phyloP scores from a whole-genome alignment of 2,329 filamentous ascomycete genomes.

The Aspergillus sp. region DNA sequence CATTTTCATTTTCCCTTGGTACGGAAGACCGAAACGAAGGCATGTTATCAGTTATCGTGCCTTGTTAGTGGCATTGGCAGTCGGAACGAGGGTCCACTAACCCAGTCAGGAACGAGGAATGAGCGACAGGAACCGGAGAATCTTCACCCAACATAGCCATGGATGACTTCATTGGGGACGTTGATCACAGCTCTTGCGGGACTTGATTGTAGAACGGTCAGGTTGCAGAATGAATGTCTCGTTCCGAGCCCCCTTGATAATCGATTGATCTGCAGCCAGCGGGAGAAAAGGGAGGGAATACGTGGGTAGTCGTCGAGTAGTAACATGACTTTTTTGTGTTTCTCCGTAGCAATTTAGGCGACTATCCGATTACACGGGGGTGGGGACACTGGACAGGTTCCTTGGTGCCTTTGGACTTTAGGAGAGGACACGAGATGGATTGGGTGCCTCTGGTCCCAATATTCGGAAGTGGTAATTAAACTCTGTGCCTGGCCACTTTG shows the following conservation, averaged over 20 bases:
- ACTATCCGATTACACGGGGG: background rate
- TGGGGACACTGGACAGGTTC: background rate
- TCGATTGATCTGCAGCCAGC: background rate
- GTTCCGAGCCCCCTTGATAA: background rate
- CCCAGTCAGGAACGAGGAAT: slow-evolving; percentile 22
- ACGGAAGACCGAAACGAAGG: background rate
- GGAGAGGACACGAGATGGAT: background rate
- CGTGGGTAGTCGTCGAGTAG: background rate
- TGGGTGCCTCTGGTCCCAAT: background rate
- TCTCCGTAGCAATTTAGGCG: background rate
- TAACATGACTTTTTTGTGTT: background rate
- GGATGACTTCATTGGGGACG: slow-evolving; percentile 19
- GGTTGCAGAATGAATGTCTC: background rate
- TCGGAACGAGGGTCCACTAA: slow-evolving; percentile 17
- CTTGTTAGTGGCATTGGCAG: background rate
- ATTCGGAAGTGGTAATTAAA: slow-evolving; percentile 1
- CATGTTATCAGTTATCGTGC: background rate
- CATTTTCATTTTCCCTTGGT: background rate
- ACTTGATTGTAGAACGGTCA: background rate
- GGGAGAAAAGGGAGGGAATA: background rate
- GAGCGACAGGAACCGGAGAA: slow-evolving; percentile 15
- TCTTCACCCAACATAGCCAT: slow-evolving; percentile 12
- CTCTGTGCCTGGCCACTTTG: background rate
- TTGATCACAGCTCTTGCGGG: background rate
- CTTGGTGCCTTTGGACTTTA: background rate